phyloP scores from a whole-genome alignment of 2,329 filamentous ascomycete species.

The Monosporascus sp. region DNA sequence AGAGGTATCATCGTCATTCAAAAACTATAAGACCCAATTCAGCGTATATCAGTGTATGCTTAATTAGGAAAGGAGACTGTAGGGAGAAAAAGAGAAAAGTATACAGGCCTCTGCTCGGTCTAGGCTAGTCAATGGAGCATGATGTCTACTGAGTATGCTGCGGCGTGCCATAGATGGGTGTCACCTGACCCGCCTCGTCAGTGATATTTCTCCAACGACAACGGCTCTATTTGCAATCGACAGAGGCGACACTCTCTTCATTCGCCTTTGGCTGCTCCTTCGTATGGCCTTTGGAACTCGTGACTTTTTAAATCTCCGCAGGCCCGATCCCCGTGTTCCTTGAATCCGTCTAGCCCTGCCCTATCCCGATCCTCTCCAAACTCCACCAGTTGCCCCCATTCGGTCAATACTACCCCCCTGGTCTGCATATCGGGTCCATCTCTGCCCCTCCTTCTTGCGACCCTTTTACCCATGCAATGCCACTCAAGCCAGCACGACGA shows the following conservation, averaged over 20 bases:
- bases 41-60: no score
- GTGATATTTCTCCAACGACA: neutral
- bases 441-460: constrained; percentile 15
- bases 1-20: no score
- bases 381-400: constrained; percentile 20
- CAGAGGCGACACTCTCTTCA: no score
- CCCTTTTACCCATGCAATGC: constrained; percentile 19
- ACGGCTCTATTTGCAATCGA: neutral
- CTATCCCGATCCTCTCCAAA: constrained; percentile 2
- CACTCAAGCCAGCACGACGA: constrained; percentile 16
- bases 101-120: no score
- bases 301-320: neutral
- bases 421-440: constrained; percentile 15
- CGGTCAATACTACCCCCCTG: constrained; percentile 11
- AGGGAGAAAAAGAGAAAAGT: no score
- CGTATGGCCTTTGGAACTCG: neutral
- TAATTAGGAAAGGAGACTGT: no score
- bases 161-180: neutral
- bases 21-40: no score
- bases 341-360: neutral
- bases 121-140: neutral
- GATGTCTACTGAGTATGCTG: neutral
- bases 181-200: neutral
- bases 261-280: no score
- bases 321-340: neutral